Evolutionary conservation across 140 eudicot species (phyloP), one percentile per base, ranked within the genome.

Genomic region (Eryngium alpinum): DNA sequence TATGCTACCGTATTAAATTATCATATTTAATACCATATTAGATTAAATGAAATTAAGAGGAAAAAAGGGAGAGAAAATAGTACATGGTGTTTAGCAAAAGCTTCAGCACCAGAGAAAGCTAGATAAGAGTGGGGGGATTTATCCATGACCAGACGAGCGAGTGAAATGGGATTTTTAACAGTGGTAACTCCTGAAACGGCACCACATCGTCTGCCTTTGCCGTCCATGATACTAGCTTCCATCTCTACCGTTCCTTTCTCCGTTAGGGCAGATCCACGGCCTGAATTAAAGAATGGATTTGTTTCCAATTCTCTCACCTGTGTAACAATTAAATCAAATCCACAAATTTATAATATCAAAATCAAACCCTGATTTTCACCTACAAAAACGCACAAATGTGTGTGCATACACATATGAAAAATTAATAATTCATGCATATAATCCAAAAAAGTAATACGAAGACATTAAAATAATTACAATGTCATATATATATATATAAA

Each of bases 211-310:
- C 97, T 75, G 14, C 89, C 90, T 1, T 24, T 24, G 0, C 98
- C 98, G 16, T 94, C 94, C 98, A 94, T 94, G 51, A 94, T 94
- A 77, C 97, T 92, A 10, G 97, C 98, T 87, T 94, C 98, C 98
- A 94, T 94, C 87, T 94, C 98, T 80, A 88, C 97, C 60, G 94
- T 92, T 77, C 97, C 98, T 25, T 90, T 84, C 84, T 84, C 96
- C 10, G 98, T 94, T 18, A 94, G 89, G 27, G 92, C 98, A 31
- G 98, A 94, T 86, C 98, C 98, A 67, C 98, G 92, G 3, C 98
- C 98, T 18, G 98, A 90, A 83, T 94, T 94, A 65, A 94, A 94
- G 44, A 86, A 73, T 16, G 98, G 97, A 78, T 94, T 96, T 24
- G 87, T 83, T 78, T 94, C 98, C 84, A 94, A 62, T 72, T 92